Evolutionary conservation across 805 yeast species (phyloP), one percentile per base, ranked within the genome.

Genomic region (Geotrichum ghanense): DNA sequence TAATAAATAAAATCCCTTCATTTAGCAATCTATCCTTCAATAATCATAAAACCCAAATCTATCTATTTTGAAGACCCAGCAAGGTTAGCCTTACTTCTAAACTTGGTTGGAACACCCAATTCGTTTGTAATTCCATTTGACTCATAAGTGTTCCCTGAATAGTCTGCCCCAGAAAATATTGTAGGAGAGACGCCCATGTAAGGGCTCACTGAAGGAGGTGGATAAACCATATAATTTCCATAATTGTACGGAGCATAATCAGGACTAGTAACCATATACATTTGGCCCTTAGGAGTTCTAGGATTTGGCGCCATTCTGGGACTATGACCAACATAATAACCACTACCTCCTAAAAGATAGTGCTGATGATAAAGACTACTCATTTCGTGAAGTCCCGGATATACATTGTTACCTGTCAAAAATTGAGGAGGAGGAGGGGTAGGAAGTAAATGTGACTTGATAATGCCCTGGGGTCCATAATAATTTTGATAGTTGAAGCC

Each of bases 391-490:
- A 31, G 37, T n/a, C 37, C 16, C 19, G 37, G 37, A 31, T 31
- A 31, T 16, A 31, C 37, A 6, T 31, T 16, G 14, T 31, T 31
- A 6, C 37, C 37, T 31, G 37, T 31, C 16, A 31, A 31, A 31
- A n/a, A 19, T n/a, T 16, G 37, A 31, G 37, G 37, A n/a, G 37
- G 37, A n/a, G 37, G 37, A 31, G 37, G 37, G 16, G 37, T 31
- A 7, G 37, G 19, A 31, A 31, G 37, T 31, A 31, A 31, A 31
- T 31, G 37, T n/a, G 37, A 31, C 37, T 31, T 31, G 37, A 31
- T 31, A 16, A 19, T n/a, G 4, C 37, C 37, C 17, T 31, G 37
- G 5, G 19, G 19, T 6, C 19, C 37, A 31, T n/a, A 31, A 12
- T 31, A 31, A 31, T 5, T 31, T n/a, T 31, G 37, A 12, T 31